These are phyloP conservation scores for Oryza rufipogon DNA, from an alignment of 176 grass and related monocot genomes.

Conservation along the genomic window DNA sequence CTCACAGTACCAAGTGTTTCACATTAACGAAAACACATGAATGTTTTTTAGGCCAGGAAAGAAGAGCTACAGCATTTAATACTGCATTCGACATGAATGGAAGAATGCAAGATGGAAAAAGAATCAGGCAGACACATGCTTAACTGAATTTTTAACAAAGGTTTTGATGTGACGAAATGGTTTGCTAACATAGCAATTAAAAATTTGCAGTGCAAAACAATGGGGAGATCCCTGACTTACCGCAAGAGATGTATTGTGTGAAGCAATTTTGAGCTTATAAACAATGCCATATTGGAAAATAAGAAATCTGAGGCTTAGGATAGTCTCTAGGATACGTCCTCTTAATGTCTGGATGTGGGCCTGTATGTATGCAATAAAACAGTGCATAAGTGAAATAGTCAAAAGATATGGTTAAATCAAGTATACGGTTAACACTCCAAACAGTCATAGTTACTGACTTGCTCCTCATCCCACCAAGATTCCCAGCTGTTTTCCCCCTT, in stretches of 20 bases:
- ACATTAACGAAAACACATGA: constrained; percentile 22
- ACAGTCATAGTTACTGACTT: constrained; percentile 45
- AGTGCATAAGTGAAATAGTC: constrained; percentile 15
- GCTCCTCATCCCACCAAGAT: constrained; percentile 97
- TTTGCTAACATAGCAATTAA: constrained; percentile 11
- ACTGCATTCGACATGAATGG: not conserved
- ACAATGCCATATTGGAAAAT: constrained; percentile 97
- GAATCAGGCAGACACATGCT: not conserved
- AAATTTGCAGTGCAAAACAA: not conserved
- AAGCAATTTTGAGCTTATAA: constrained; percentile 80
- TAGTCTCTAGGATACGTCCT: constrained; percentile 86
- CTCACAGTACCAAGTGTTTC: not conserved
- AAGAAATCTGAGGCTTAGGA: constrained; percentile 83
- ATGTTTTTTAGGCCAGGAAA: not conserved
- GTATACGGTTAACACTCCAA: constrained; percentile 11
- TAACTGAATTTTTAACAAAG: not conserved
- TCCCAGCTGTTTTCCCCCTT: constrained; percentile 95
- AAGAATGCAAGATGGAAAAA: not conserved
- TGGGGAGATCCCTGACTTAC: constrained; percentile 55
- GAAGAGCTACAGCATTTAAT: not conserved
- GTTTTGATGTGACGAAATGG: not conserved
- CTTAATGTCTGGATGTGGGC: constrained; percentile 78
- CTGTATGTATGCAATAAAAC: constrained; percentile 47
- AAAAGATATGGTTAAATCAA: constrained; percentile 23
- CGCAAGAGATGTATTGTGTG: constrained; percentile 71